Base-by-base conservation (phyloP, 257 asterid genomes). In the Nicotiana benthamiana region DNA sequence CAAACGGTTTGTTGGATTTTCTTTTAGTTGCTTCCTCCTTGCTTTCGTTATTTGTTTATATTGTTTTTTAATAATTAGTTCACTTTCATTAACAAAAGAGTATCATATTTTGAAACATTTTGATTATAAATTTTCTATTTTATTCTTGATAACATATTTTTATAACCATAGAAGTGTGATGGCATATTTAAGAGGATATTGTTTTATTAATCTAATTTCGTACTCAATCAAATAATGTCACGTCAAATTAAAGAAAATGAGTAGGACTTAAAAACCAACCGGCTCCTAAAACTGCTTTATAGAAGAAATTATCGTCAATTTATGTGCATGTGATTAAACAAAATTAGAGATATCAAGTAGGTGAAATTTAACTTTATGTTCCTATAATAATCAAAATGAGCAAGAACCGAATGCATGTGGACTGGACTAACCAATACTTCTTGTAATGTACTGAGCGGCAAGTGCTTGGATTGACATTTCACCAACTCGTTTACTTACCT, bases 1-100 rank as follows among this genome's bases (percentile, higher is more conserved):
- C 92, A 88, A 91, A 80, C 85, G 84, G 87, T 70, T 79, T 36
- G 85, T 82, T 87, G 87, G 84, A 34, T 82, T 86, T 84, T 87
- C 83, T 54, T 76, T 18, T 43, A 75, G 54, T 60, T 28, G 36
- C 63, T 79, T 79, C 79, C 27, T 3, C 56, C 56, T 46, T 22
- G 20, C 1, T 77, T 59, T 72, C 22, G 1, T 48, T 24, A 11
- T 3, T 72, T 22, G 4, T 5, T 24, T 24, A 7, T 1, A 15
- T 46, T 43, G 16, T 24, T 1, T 46, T 57, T 12, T 20, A 11
- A 40, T 70, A 40, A 20, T 5, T 60, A 12, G 17, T 62, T 62
- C 22, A 12, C 11, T 59, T 22, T 22, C 30, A 59, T 20, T 20
- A 59, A 22, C 65, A 59, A 34, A 34, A 34, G 9, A 34, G 6